Conservation (phyloP, 352 stramenopile species). For the Phytophthora niederhauseri region DNA sequence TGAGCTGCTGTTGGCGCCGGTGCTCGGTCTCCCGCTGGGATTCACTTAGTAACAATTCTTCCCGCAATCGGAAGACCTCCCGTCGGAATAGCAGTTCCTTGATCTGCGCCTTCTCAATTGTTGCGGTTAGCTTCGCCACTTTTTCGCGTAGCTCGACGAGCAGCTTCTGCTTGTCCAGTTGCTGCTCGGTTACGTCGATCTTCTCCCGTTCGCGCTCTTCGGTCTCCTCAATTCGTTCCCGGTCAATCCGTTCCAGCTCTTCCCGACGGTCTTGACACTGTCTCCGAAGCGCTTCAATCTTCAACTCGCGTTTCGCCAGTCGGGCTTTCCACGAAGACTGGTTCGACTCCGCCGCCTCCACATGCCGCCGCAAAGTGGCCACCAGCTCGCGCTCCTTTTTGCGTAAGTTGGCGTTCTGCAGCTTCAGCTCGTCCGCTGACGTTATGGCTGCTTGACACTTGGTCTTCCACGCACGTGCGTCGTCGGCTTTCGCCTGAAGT, state of each 20-base stretch:
- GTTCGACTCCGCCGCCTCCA: slow-evolving; percentile 29
- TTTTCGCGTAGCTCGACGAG: slow-evolving; percentile 35
- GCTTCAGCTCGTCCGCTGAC: slow-evolving; percentile 45
- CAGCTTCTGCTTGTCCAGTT: slow-evolving; percentile 45
- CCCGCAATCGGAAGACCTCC: slow-evolving; percentile 58
- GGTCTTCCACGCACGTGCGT: slow-evolving; percentile 47
- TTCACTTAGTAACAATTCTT: slow-evolving; percentile 69
- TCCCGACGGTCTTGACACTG: slow-evolving; percentile 40
- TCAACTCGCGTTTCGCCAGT: slow-evolving; percentile 40
- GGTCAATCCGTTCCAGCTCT: slow-evolving; percentile 20
- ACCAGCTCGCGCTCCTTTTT: slow-evolving; percentile 34
- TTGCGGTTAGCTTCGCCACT: slow-evolving; percentile 20
- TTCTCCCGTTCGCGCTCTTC: slow-evolving; percentile 31
- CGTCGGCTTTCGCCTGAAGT: slow-evolving; percentile 34
- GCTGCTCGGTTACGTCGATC: slow-evolving; percentile 29
- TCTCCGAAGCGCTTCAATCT: slow-evolving; percentile 39
- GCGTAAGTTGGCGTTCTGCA: slow-evolving; percentile 31
- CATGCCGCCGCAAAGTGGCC: slow-evolving; percentile 20
- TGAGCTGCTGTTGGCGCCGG: slow-evolving; percentile 51
- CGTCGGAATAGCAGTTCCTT: slow-evolving; percentile 54
- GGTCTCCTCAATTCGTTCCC: slow-evolving; percentile 24
- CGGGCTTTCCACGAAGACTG: slow-evolving; percentile 34
- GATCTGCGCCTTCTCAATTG: slow-evolving; percentile 47
- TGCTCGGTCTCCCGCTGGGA: slow-evolving; percentile 58
- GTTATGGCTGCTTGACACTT: slow-evolving; percentile 44